Evolutionary conservation across 768 basidiomycete species (phyloP).

Genomic region (Leucocoprinus sp.): DNA sequence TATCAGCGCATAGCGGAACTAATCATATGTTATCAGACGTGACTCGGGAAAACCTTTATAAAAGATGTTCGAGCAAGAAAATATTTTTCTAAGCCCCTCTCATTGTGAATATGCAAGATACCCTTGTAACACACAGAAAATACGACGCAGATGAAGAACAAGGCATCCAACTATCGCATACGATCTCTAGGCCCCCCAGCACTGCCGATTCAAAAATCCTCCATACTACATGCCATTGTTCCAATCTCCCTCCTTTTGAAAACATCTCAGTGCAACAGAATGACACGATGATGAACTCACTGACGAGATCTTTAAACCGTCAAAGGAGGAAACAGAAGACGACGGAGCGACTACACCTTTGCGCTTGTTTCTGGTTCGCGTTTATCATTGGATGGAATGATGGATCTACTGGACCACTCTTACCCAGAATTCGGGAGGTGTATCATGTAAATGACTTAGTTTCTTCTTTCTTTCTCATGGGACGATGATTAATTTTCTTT

Average conservation of each 20-base stretch:
- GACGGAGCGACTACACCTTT: constrained; percentile 36
- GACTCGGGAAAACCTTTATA: too few relatives aligned
- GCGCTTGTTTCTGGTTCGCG: constrained; percentile 43
- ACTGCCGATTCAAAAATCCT: neutral
- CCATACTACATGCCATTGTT: neutral
- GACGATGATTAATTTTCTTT: neutral
- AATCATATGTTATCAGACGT: too few relatives aligned
- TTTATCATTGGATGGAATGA: constrained; percentile 76
- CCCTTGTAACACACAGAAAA: neutral
- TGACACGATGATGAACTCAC: neutral
- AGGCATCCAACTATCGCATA: too few relatives aligned
- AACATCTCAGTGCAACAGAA: neutral
- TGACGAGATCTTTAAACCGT: neutral
- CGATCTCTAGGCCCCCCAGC: neutral
- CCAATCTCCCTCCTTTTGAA: neutral
- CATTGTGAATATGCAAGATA: neutral
- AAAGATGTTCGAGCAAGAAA: too few relatives aligned
- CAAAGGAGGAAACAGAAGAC: constrained; percentile 14
- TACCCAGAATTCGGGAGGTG: constrained; percentile 59
- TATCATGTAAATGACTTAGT: constrained; percentile 31
- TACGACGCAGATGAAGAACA: neutral
- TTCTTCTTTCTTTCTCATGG: neutral
- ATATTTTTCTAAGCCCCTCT: neutral
- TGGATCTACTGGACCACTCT: constrained; percentile 61
- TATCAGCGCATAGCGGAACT: too few relatives aligned